Base-by-base conservation (phyloP, 2,329 filamentous ascomycete species). In the Penicillium brevicompactum region DNA sequence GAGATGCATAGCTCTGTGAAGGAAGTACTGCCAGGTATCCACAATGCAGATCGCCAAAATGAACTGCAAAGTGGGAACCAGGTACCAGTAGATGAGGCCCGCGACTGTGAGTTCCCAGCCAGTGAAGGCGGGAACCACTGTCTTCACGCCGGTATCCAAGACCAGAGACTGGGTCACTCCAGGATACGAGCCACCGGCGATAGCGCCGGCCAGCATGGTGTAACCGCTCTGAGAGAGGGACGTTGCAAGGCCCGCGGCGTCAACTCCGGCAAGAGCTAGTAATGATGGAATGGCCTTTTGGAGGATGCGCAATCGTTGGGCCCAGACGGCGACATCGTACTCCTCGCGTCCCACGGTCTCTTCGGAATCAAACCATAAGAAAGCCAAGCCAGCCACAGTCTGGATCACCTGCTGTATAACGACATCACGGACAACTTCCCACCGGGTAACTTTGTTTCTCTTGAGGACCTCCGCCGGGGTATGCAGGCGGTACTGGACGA, bases 1-100 rank as follows among this genome's bases (percentile, higher is more conserved):
- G 80, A 94, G 82, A 77, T 99, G 94, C 94, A 99, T 99, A 55
- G 89, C 84, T 38, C 94, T 91, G 76, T 99, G 94, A 67, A 93
- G 83, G 77, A 97, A 96, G 78, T 99, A 99, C 73, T 99, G 93
- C 94, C 94, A 99, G 43, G 92, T 94, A 76, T 99, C 94, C 64
- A 97, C 84, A 62, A 95, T 80, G 61, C 85, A 77, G 57, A 93
- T 83, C 22, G 87, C 94, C 47, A 90, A 68, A 55, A 84, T 77
- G 70, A 96, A 90, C 73, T 97, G 93, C 46, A 93, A 52, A 3
- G 79, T 82, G 0, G 94, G 94, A 59, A 97, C 82, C 38, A 87
- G 71, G 59, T 86, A 77, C 81, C 90, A 89, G 78, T 97, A 97
- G 62, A 96, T 84, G 57, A 84, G 79, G 74, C 88, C 89, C 41